phyloP scores from a whole-genome alignment of 169 alveolate genomes.

The Babesia bovis region DNA sequence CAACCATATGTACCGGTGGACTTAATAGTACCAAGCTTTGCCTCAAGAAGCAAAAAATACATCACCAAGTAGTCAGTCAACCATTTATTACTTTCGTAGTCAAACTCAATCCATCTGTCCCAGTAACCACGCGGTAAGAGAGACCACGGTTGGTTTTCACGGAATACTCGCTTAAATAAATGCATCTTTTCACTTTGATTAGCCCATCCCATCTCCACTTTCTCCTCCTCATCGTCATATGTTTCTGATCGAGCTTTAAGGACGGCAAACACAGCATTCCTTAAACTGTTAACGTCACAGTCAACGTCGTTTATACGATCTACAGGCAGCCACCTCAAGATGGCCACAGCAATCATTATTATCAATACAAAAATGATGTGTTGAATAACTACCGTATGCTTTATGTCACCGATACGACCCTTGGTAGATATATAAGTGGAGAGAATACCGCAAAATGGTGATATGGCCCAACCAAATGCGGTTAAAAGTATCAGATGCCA shows the following conservation, averaged over 20 bases:
- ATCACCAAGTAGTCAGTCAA: neutral
- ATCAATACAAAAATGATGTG: neutral
- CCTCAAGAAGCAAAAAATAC: neutral
- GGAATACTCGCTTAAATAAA: constrained; percentile 4
- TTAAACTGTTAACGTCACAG: neutral
- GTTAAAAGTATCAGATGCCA: neutral
- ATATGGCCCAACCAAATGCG: constrained; percentile 14
- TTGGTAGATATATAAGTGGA: neutral
- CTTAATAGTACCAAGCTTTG: neutral
- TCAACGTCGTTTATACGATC: neutral
- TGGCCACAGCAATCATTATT: neutral
- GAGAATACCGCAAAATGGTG: constrained; percentile 28
- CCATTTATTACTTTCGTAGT: neutral
- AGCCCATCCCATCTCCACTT: neutral
- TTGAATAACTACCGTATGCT: neutral
- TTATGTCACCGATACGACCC: neutral
- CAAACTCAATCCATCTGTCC: constrained; percentile 7
- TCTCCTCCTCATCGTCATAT: neutral
- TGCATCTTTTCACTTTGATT: neutral
- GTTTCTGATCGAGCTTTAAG: neutral
- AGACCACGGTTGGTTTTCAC: constrained; percentile 13
- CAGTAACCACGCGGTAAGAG: constrained; percentile 16
- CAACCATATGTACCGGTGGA: neutral
- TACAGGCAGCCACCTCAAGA: neutral
- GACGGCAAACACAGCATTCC: neutral